Conservation (phyloP, 2,329 filamentous ascomycete genomes). For the Trichoderma aggressivum region DNA sequence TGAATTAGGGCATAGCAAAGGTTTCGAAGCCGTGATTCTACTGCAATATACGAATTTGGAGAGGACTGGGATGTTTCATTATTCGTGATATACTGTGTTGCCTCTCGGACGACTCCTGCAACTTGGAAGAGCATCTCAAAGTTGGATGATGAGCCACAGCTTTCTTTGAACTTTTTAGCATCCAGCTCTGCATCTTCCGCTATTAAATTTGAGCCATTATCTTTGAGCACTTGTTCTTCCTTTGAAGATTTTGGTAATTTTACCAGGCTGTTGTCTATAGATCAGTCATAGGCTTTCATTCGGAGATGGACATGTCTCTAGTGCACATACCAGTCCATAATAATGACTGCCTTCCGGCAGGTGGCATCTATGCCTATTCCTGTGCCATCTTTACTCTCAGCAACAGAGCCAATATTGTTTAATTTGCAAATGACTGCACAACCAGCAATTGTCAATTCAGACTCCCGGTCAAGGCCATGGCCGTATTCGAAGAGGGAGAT, state of each 20-base stretch:
- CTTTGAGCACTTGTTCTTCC: neutral
- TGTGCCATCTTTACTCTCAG: neutral
- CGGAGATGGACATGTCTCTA: neutral
- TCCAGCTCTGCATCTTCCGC: too few species aligned
- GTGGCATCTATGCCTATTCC: neutral
- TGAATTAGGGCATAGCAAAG: neutral
- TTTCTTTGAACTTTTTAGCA: neutral
- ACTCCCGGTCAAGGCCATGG: neutral
- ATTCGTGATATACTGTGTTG: neutral
- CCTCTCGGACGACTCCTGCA: neutral
- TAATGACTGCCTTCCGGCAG: neutral
- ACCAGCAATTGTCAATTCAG: neutral
- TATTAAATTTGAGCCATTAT: neutral
- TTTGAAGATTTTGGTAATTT: neutral
- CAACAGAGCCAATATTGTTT: neutral
- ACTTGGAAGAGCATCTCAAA: constrained; percentile 6
- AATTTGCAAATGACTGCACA: neutral
- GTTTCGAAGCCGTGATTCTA: neutral
- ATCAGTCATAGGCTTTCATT: neutral
- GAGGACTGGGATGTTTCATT: neutral
- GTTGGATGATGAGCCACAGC: neutral
- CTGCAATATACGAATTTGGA: neutral
- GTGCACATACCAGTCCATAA: neutral
- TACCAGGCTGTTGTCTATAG: neutral
- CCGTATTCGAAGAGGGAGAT: neutral